phyloP scores from a whole-genome alignment of 2,329 filamentous ascomycete genomes.

The Thielaviopsis ethacetica region DNA sequence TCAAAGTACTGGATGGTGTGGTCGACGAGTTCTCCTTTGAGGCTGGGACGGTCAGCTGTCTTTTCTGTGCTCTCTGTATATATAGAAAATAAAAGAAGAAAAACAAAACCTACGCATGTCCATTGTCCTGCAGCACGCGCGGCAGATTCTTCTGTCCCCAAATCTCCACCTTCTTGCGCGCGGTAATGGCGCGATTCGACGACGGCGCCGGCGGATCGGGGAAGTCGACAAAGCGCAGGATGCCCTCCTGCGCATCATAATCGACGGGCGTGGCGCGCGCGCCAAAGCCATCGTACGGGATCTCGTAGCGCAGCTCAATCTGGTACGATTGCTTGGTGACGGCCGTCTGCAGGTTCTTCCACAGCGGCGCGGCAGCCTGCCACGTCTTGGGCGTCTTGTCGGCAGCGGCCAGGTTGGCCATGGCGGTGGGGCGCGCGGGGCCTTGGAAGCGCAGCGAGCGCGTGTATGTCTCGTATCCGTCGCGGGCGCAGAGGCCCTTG shows the following conservation, averaged over 20 bases:
- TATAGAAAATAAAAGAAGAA: not conserved
- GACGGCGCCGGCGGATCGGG: constrained; percentile 37
- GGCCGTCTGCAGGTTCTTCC: constrained; percentile 38
- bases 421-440: constrained; percentile 27
- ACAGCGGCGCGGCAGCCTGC: constrained; percentile 24
- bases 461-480: constrained; percentile 30
- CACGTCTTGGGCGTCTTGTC: constrained; percentile 24
- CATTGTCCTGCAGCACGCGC: constrained; percentile 33
- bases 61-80: not conserved
- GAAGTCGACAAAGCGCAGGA: constrained; percentile 42
- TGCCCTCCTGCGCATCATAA: constrained; percentile 28
- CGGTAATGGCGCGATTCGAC: constrained; percentile 26
- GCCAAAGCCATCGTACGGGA: constrained; percentile 25
- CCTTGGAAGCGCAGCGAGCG: constrained; percentile 39
- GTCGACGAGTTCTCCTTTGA: constrained; percentile 35
- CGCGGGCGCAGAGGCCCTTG: constrained; percentile 40
- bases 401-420: constrained; percentile 22
- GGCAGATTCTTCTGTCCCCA: constrained; percentile 32
- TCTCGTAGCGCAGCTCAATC: constrained; percentile 37
- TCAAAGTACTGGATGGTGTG: constrained; percentile 38
- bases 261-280: constrained; percentile 25
- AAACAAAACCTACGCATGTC: constrained; percentile 28
- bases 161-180: constrained; percentile 41
- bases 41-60: constrained; percentile 20
- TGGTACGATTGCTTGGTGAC: constrained; percentile 40